Percentiles rank a stretch among this genome's conserved stretches.
These are phyloP conservation scores for Bacidia rubella DNA, from an alignment of 495 filamentous ascomycete genomes.

Conservation along the genomic window DNA sequence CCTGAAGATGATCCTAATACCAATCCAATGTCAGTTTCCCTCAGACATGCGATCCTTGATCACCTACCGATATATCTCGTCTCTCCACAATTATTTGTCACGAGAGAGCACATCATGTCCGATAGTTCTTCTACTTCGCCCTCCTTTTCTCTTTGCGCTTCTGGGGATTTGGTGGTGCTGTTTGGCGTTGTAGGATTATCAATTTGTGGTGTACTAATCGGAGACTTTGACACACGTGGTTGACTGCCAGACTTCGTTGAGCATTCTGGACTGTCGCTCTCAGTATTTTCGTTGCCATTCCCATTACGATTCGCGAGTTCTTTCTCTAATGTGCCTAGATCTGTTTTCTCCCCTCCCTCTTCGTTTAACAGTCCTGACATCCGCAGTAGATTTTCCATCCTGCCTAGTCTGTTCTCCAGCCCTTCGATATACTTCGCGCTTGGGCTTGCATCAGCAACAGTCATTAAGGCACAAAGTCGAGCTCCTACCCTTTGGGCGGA, in stretches of 20 bases:
- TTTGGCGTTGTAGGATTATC: constrained; percentile 44
- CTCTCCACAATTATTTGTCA: constrained; percentile 95
- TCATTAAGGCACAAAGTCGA: background rate
- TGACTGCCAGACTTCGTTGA: constrained; percentile 22
- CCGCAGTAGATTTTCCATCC: constrained; percentile 84
- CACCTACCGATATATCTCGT: constrained; percentile 84
- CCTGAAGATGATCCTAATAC: constrained; percentile 80
- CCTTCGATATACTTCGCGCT: constrained; percentile 98
- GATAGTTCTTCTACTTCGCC: constrained; percentile 79
- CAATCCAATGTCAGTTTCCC: constrained; percentile 16
- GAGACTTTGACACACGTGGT: constrained; percentile 22
- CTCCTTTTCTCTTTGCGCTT: constrained; percentile 39
- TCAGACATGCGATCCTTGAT: constrained; percentile 1
- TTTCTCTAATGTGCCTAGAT: constrained; percentile 78
- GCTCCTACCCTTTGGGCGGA: constrained; percentile 81
- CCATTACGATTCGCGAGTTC: constrained; percentile 54
- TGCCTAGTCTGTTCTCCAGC: constrained; percentile 80
- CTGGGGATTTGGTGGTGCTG: constrained; percentile 47
- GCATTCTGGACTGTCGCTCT: constrained; percentile 14
- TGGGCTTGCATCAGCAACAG: constrained; percentile 15
- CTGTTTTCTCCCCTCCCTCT: constrained; percentile 75
- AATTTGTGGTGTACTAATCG: constrained; percentile 33
- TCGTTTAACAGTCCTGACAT: constrained; percentile 80
- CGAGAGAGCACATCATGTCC: constrained; percentile 97
- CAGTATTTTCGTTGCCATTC: constrained; percentile 21